Evolutionary conservation across 257 asterid species (phyloP).

Genomic region (Ballota nigra): DNA sequence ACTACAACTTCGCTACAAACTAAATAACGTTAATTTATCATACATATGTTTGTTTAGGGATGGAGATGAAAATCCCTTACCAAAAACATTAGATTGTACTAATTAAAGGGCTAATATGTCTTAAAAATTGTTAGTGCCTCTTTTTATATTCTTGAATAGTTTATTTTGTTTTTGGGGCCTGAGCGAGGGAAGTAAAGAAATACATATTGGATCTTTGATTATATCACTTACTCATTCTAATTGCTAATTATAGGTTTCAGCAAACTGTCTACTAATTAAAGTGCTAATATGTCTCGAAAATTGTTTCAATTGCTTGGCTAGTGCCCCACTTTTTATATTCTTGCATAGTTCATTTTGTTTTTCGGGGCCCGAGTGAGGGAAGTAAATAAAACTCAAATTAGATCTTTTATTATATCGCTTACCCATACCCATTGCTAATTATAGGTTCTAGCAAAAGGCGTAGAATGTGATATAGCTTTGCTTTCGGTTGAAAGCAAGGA

Average conservation of each 20-base stretch:
- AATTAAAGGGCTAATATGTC: not conserved
- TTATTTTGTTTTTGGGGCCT: not conserved
- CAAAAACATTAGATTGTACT: not conserved
- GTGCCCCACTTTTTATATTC: not conserved
- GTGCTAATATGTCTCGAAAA: not conserved
- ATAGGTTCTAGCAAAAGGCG: constrained; percentile 87
- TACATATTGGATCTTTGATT: not conserved
- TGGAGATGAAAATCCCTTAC: too few relatives aligned
- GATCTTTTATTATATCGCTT: constrained; percentile 10
- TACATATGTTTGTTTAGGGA: too few relatives aligned
- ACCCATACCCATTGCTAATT: constrained; percentile 25
- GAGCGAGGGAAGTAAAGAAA: not conserved
- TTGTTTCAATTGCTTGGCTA: not conserved
- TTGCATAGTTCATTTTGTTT: not conserved
- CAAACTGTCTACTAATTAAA: constrained; percentile 27
- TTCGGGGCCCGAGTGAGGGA: not conserved
- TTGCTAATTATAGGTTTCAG: constrained; percentile 57
- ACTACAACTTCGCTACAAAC: constrained; percentile 2
- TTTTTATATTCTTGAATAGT: not conserved
- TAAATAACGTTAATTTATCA: not conserved
- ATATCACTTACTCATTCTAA: constrained; percentile 17
- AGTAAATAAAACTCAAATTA: not conserved
- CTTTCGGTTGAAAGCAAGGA: constrained; percentile 76
- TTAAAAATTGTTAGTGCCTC: not conserved
- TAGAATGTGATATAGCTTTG: constrained; percentile 90